Evolutionary conservation across 2,329 filamentous ascomycete genomes (phyloP).

Genomic region (Alternaria ventricosa): DNA sequence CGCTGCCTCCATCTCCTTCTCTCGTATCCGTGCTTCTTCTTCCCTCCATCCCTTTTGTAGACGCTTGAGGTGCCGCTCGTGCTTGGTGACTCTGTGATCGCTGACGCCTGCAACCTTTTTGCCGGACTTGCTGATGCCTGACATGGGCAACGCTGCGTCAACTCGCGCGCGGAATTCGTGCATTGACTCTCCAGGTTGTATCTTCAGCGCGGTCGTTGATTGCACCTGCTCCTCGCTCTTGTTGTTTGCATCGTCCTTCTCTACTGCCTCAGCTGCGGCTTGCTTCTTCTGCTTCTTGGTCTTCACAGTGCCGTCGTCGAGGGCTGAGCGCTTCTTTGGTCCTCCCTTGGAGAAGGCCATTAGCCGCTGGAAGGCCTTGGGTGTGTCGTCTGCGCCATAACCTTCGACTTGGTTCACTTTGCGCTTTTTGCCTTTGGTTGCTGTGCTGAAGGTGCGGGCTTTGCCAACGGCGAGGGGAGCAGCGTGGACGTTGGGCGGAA

Average conservation of each 20-base stretch:
- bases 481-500: slow-evolving; percentile 67
- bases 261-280: slow-evolving; percentile 3
- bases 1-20: slow-evolving; percentile 78
- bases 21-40: slow-evolving; percentile 64
- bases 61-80: slow-evolving; percentile 77
- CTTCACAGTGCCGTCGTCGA: slow-evolving; percentile 70
- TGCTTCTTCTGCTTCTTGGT: slow-evolving; percentile 58
- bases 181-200: slow-evolving; percentile 82
- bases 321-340: slow-evolving; percentile 60
- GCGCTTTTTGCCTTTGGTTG: slow-evolving; percentile 43
- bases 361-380: slow-evolving; percentile 83
- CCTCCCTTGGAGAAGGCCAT: slow-evolving; percentile 74
- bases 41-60: slow-evolving; percentile 66
- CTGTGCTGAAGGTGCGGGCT: slow-evolving; percentile 42
- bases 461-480: slow-evolving; percentile 64
- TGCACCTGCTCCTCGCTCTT: slow-evolving; percentile 31
- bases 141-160: slow-evolving; percentile 80
- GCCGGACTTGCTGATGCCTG: slow-evolving; percentile 67
- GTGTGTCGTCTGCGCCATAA: slow-evolving; percentile 77
- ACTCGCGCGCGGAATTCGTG: slow-evolving; percentile 83
- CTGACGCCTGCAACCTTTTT: slow-evolving; percentile 71
- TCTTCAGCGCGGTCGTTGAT: slow-evolving; percentile 48
- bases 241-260: slow-evolving; percentile 15
- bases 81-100: slow-evolving; percentile 72
- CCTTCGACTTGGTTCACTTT: slow-evolving; percentile 53